phyloP scores from a whole-genome alignment of 192 early-diverging fungal species.

The Gigaspora rosea region DNA sequence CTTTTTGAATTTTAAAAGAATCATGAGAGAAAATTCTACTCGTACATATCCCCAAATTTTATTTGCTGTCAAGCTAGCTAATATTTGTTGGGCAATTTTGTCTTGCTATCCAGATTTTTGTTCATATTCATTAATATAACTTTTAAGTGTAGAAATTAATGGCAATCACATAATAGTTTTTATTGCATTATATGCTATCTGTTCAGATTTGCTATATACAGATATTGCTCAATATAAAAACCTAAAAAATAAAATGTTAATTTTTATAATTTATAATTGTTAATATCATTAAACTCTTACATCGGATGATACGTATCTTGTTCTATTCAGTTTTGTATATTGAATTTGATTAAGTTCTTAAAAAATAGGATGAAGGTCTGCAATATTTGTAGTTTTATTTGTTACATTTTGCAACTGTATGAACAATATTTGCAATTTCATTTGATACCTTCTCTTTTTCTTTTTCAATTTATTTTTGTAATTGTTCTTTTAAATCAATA shows the following conservation, averaged over 20 bases:
- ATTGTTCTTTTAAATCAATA: neutral
- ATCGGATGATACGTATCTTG: conserved; percentile 16
- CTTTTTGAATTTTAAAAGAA: no score
- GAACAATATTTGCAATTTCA: no score
- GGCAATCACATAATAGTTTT: conserved; percentile 7
- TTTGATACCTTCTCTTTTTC: conserved; percentile 8
- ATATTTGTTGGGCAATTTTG: neutral
- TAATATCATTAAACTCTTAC: conserved; percentile 9
- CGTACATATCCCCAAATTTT: neutral
- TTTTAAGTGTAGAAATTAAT: conserved; percentile 1
- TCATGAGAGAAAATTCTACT: conserved; percentile 5
- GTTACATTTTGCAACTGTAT: no score
- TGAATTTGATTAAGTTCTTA: conserved; percentile 1
- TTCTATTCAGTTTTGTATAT: neutral
- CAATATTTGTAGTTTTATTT: neutral
- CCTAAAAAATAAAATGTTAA: conserved; percentile 19
- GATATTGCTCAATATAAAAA: conserved; percentile 7
- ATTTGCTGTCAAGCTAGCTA: neutral
- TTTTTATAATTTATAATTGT: neutral
- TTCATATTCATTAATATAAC: conserved; percentile 4
- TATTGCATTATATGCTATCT: no score
- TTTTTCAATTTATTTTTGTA: neutral
- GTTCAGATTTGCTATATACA: no score
- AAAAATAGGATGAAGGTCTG: conserved; percentile 7
- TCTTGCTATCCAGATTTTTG: no score